A percentile compares a stretch with the other conserved stretches of the same genome.
These are phyloP conservation scores for Penicillium canescens DNA, from an alignment of 495 filamentous ascomycete species.

Conservation along the genomic window DNA sequence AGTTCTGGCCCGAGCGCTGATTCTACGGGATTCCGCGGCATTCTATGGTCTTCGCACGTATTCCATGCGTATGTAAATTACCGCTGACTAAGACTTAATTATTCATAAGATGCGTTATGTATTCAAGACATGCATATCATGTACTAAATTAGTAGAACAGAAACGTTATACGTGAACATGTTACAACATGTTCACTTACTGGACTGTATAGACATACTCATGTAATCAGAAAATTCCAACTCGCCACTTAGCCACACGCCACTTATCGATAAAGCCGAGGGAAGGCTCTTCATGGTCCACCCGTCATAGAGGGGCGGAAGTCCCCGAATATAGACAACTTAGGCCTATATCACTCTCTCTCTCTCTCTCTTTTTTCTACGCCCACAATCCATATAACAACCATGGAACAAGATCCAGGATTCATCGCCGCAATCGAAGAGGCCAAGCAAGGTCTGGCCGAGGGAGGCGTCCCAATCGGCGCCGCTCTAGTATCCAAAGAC, in stretches of 20 bases:
- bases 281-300: constrained; percentile 21
- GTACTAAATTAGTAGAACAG: too few relatives aligned
- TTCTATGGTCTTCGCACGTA: constrained; percentile 36
- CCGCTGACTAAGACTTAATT: constrained; percentile 10
- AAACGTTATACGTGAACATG: too few relatives aligned
- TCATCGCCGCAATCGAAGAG: constrained; percentile 72
- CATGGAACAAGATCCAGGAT: constrained; percentile 51
- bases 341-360: constrained; percentile 1
- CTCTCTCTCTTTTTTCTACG: background rate
- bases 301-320: constrained; percentile 17
- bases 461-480: constrained; percentile 83
- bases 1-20: constrained; percentile 33
- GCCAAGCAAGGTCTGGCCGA: constrained; percentile 66
- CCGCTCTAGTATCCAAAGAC: constrained; percentile 66
- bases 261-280: constrained; percentile 29
- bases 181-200: too few relatives aligned
- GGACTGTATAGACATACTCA: too few relatives aligned
- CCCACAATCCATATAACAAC: constrained; percentile 3
- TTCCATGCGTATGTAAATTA: constrained; percentile 15
- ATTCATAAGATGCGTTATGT: background rate
- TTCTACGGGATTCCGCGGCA: constrained; percentile 31
- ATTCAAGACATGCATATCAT: too few relatives aligned
- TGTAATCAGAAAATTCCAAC: background rate
- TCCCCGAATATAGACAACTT: constrained; percentile 12
- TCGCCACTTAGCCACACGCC: constrained; percentile 10